These are phyloP conservation scores for Auricularia sp. DNA, from an alignment of 768 basidiomycete species.

Conservation along the genomic window DNA sequence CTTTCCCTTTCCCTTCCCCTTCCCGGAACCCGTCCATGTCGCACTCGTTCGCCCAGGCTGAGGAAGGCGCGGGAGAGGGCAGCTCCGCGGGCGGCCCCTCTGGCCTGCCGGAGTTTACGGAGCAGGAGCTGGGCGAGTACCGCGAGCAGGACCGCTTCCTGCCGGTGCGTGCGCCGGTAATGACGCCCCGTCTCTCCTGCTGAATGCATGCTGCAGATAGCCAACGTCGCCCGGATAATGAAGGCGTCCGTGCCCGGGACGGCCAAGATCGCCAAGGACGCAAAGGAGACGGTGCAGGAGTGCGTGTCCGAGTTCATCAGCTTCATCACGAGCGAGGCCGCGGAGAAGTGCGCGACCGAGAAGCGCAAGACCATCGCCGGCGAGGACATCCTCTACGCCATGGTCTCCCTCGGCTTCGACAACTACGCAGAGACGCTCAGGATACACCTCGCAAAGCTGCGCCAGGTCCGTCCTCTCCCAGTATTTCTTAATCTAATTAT, in stretches of 20 bases:
- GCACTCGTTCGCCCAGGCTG: neutral
- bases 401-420: constrained; percentile 86
- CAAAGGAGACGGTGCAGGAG: constrained; percentile 97
- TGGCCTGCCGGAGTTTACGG: constrained; percentile 40
- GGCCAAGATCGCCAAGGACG: constrained; percentile 96
- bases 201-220: constrained; percentile 52
- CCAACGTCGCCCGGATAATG: constrained; percentile 97
- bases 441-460: constrained; percentile 83
- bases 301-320: constrained; percentile 97
- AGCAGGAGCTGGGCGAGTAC: constrained; percentile 89
- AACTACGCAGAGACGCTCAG: constrained; percentile 88
- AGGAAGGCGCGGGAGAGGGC: neutral
- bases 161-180: constrained; percentile 43
- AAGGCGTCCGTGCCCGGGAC: constrained; percentile 80
- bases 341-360: constrained; percentile 87
- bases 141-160: constrained; percentile 91
- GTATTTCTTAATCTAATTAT: no score
- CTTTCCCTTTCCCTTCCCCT: neutral
- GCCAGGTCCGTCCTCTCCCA: constrained; percentile 48
- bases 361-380: constrained; percentile 98
- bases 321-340: constrained; percentile 95
- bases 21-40: neutral
- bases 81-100: neutral
- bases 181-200: neutral
- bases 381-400: constrained; percentile 94